Evolutionary conservation across 2,329 filamentous ascomycete genomes (phyloP).

Genomic region (Arthrinium puccinioides): DNA sequence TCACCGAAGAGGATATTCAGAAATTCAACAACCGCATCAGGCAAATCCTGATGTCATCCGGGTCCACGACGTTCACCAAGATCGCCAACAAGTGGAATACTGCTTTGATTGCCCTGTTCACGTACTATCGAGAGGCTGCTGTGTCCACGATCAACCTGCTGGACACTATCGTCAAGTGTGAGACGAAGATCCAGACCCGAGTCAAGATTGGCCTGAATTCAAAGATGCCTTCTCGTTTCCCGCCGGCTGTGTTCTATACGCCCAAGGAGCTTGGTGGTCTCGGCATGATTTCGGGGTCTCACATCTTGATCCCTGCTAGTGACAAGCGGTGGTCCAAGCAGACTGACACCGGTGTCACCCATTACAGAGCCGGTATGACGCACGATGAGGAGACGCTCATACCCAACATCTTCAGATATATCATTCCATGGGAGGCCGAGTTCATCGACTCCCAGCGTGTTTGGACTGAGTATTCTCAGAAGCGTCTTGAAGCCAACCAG

Average conservation of each 20-base stretch:
- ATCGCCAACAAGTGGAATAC: slow-evolving; percentile 99
- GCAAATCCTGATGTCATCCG: slow-evolving; percentile 98
- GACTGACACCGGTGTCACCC: slow-evolving; percentile 92
- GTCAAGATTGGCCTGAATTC: slow-evolving; percentile 99
- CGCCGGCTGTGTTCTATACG: slow-evolving; percentile 96
- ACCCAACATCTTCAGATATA: slow-evolving; percentile 98
- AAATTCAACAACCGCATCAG: slow-evolving; percentile 99
- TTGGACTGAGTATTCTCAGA: slow-evolving; percentile 99
- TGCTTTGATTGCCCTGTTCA: slow-evolving; percentile 91
- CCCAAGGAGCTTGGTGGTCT: slow-evolving; percentile 95
- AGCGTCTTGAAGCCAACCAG: slow-evolving; percentile 92
- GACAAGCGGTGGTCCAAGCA: slow-evolving; percentile 99
- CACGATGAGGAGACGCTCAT: slow-evolving; percentile 97
- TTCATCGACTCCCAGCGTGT: slow-evolving; percentile 98
- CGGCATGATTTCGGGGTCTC: slow-evolving; percentile 97
- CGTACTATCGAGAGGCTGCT: slow-evolving; percentile 95
- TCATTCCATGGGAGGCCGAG: slow-evolving; percentile 97
- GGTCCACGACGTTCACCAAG: slow-evolving; percentile 98
- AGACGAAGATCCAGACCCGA: slow-evolving; percentile 98
- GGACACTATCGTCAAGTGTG: slow-evolving; percentile 98
- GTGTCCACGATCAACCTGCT: slow-evolving; percentile 91
- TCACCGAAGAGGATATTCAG: slow-evolving; percentile 94
- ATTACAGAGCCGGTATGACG: slow-evolving; percentile 96
- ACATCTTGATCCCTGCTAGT: slow-evolving; percentile 93
- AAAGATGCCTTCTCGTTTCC: slow-evolving; percentile 98